Percentiles rank a stretch among this genome's conserved stretches.
These are phyloP conservation scores for Talaromyces stipitatus DNA, from an alignment of 495 filamentous ascomycete species.

Conservation along the genomic window DNA sequence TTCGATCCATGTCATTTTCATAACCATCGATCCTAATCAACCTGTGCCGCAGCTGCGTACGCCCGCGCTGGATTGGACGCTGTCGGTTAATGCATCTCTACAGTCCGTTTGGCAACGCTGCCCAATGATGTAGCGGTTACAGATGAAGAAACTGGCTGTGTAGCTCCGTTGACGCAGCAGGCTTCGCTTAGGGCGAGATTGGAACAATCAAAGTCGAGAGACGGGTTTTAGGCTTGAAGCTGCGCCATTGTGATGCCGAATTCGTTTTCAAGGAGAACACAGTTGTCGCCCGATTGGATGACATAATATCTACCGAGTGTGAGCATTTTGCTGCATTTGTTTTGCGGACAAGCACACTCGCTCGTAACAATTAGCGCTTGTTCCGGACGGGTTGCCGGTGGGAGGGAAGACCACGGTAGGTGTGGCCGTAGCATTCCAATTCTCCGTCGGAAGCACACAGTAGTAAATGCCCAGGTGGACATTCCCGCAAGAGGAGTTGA, in stretches of 20 bases:
- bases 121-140: neutral
- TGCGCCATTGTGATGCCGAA: constrained; percentile 14
- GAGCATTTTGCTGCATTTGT: neutral
- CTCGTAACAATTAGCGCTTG: constrained; percentile 9
- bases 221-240: constrained; percentile 17
- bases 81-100: neutral
- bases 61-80: neutral
- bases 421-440: constrained; percentile 12
- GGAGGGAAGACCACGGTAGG: constrained; percentile 9
- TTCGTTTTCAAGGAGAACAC: constrained; percentile 7
- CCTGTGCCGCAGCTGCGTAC: neutral
- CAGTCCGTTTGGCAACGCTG: neutral
- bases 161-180: constrained; percentile 14
- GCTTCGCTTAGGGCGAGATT: constrained; percentile 15
- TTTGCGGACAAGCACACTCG: constrained; percentile 3
- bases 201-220: constrained; percentile 11
- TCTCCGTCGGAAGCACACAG: constrained; percentile 9
- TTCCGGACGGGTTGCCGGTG: constrained; percentile 12
- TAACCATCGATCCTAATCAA: neutral
- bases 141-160: neutral
- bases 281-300: constrained; percentile 10
- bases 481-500: constrained; percentile 12
- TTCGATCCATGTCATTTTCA: too few species aligned
- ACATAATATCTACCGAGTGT: constrained; percentile 8
- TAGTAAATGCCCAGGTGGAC: constrained; percentile 11